phyloP scores from a whole-genome alignment of 805 yeast genomes.

The Peterozyma toletana region DNA sequence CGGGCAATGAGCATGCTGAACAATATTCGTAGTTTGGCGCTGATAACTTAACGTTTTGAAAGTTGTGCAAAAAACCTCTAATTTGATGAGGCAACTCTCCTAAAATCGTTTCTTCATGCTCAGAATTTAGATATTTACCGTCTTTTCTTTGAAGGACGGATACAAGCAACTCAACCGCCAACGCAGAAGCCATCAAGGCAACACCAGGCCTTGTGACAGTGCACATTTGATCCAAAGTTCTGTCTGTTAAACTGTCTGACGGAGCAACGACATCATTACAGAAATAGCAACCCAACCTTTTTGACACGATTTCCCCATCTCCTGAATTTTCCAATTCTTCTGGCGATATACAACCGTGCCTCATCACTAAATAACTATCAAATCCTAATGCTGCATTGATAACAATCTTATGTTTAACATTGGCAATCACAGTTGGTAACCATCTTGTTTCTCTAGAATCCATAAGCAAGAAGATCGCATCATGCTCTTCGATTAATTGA shows the following conservation, averaged over 20 bases:
- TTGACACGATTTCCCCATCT: conserved; percentile 9
- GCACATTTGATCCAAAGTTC: conserved; percentile 96
- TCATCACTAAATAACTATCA: conserved; percentile 87
- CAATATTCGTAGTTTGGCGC: conserved; percentile 75
- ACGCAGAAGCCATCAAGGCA: conserved; percentile 79
- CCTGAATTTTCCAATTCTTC: conserved; percentile 14
- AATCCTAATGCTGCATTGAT: conserved; percentile 94
- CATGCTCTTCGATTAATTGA: conserved; percentile 56
- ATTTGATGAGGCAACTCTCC: conserved; percentile 87
- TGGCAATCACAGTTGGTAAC: conserved; percentile 88
- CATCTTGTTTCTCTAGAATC: conserved; percentile 96
- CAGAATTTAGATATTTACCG: too few species aligned
- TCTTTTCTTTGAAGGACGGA: conserved; percentile 48
- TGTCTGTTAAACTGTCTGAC: conserved; percentile 73
- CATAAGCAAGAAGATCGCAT: conserved; percentile 73
- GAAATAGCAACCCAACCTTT: conserved; percentile 82
- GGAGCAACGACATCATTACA: conserved; percentile 97
- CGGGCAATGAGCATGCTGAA: conserved; percentile 73
- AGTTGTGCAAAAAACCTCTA: conserved; percentile 73
- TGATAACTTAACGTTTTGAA: conserved; percentile 53
- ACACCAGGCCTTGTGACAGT: conserved; percentile 97
- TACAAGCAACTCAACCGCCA: conserved; percentile 78
- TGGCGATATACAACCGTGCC: conserved; percentile 61
- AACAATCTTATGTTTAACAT: conserved; percentile 61
- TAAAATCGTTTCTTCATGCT: conserved; percentile 38